phyloP scores from a whole-genome alignment of 495 filamentous ascomycete species.

The Clohesyomyces aquaticus region DNA sequence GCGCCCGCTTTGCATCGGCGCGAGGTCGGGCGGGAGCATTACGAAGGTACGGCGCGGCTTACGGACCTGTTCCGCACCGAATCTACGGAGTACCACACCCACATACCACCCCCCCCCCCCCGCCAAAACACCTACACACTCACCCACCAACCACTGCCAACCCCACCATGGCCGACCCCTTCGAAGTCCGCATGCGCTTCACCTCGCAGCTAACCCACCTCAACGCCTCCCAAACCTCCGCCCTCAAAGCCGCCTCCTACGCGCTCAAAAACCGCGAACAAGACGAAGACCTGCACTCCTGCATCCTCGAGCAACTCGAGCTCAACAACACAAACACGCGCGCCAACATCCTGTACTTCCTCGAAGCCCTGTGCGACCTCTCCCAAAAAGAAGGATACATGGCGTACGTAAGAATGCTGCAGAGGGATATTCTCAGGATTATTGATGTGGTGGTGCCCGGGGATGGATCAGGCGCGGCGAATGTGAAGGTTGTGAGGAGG shows the following conservation, averaged over 20 bases:
- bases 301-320: slow-evolving; percentile 94
- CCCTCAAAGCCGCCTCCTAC: slow-evolving; percentile 92
- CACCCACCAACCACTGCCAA: not conserved
- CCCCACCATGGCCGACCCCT: slow-evolving; percentile 83
- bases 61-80: not conserved
- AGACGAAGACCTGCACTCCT: slow-evolving; percentile 95
- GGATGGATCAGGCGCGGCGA: slow-evolving; percentile 88
- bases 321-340: slow-evolving; percentile 91
- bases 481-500: slow-evolving; percentile 87
- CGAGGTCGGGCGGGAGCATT: no score
- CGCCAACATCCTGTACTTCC: slow-evolving; percentile 99
- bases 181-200: slow-evolving; percentile 98
- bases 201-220: slow-evolving; percentile 83
- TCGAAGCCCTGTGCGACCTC: slow-evolving; percentile 91
- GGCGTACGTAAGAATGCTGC: slow-evolving; percentile 89
- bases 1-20: no score
- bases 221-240: slow-evolving; percentile 83
- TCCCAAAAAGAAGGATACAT: slow-evolving; percentile 71
- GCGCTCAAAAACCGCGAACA: slow-evolving; percentile 88
- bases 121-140: no score
- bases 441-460: slow-evolving; percentile 87
- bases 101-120: not conserved
- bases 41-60: not conserved
- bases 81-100: not conserved
- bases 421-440: slow-evolving; percentile 84